A percentile compares a stretch with the other conserved stretches of the same genome.
phyloP scores from a whole-genome alignment of 1,284 basidiomycete genomes.

The Fomitopsis pinicola region DNA sequence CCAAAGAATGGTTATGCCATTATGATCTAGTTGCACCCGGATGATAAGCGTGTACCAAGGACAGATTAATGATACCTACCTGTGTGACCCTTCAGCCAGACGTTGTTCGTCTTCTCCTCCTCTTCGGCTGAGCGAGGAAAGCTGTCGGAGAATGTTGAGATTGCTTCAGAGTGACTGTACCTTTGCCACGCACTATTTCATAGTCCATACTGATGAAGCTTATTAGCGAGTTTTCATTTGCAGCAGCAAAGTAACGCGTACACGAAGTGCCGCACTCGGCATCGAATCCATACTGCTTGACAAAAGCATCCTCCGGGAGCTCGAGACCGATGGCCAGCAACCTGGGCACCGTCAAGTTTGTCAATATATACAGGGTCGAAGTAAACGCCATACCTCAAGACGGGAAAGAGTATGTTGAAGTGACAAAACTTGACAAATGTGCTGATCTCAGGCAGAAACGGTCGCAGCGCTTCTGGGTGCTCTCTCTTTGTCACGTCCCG shows the following conservation, averaged over 20 bases:
- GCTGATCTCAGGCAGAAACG: conserved; percentile 56
- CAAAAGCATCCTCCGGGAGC: conserved; percentile 29
- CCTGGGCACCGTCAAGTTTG: conserved; percentile 21
- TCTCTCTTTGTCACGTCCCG: conserved; percentile 37
- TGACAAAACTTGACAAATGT: conserved; percentile 49
- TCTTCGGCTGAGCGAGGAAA: conserved; percentile 39
- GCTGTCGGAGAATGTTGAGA: conserved; percentile 10
- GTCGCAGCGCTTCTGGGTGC: conserved; percentile 46
- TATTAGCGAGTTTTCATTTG: not conserved
- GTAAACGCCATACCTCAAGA: conserved; percentile 38
- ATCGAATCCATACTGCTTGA: conserved; percentile 25
- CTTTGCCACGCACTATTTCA: conserved; percentile 27
- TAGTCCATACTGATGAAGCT: conserved; percentile 25
- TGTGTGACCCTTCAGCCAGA: conserved; percentile 61
- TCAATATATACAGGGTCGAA: not conserved
- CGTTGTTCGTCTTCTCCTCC: conserved; percentile 45
- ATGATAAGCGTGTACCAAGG: not conserved
- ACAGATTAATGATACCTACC: conserved; percentile 26
- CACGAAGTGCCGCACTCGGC: conserved; percentile 23
- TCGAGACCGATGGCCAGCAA: conserved; percentile 36
- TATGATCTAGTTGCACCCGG: conserved; percentile 38
- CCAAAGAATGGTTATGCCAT: conserved; percentile 50
- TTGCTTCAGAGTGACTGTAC: not conserved
- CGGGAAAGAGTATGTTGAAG: conserved; percentile 43
- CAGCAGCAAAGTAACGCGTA: conserved; percentile 4